Percentiles rank a stretch among this genome's conserved stretches.
These are phyloP conservation scores for Phyllosticta citrichinensis DNA, from an alignment of 2,329 filamentous ascomycete species.

Conservation along the genomic window DNA sequence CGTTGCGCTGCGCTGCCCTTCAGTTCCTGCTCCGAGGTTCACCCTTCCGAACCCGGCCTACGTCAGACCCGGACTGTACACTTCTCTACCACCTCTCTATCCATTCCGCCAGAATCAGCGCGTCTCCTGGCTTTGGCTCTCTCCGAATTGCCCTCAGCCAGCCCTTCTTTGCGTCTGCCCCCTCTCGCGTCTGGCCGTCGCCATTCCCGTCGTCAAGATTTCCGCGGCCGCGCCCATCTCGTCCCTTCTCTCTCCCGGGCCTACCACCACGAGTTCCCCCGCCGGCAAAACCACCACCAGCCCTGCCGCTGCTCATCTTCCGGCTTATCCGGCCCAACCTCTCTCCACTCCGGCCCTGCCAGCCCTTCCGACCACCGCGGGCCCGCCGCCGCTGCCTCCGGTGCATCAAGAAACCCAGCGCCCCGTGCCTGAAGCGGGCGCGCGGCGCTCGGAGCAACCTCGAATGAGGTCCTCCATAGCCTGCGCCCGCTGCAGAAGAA, in stretches of 20 bases:
- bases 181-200: slow-evolving; percentile 4
- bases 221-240: slow-evolving; percentile 10
- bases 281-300: slow-evolving; percentile 4
- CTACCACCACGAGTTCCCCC: background rate
- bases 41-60: background rate
- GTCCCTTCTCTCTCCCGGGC: slow-evolving; percentile 10
- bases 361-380: slow-evolving; percentile 1
- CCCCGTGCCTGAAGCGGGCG: slow-evolving; percentile 6
- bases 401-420: slow-evolving; percentile 6
- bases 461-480: slow-evolving; percentile 70
- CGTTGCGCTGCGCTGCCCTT: background rate
- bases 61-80: background rate
- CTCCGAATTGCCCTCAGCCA: background rate
- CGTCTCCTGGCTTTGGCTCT: background rate
- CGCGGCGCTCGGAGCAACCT: slow-evolving; percentile 16
- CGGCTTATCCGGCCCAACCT: slow-evolving; percentile 6
- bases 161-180: background rate
- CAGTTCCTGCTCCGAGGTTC: background rate
- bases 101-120: background rate
- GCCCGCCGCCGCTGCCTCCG: slow-evolving; percentile 2
- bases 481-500: slow-evolving; percentile 63
- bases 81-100: background rate
- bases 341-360: slow-evolving; percentile 4
- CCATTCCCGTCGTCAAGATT: slow-evolving; percentile 9
- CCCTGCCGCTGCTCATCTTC: slow-evolving; percentile 8